Evolutionary conservation across 2,329 filamentous ascomycete species (phyloP).

Genomic region (Helotiales sp.): DNA sequence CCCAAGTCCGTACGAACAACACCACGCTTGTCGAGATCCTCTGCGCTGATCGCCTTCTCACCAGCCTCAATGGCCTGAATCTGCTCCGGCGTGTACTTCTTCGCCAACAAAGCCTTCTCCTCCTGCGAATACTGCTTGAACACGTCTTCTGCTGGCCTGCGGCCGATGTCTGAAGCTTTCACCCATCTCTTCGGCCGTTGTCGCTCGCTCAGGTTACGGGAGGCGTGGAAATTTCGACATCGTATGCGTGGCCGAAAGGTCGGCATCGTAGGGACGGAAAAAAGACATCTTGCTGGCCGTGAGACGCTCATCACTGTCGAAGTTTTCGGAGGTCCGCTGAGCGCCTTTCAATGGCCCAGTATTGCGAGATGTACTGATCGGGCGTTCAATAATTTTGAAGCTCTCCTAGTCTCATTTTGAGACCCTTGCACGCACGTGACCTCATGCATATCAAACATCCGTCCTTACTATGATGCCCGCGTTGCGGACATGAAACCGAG

Average conservation of each 20-base stretch:
- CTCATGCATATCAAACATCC: background rate
- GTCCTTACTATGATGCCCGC: no score
- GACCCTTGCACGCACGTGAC: background rate
- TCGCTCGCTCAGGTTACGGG: conserved; percentile 46
- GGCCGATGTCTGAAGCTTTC: conserved; percentile 46
- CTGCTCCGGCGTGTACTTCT: conserved; percentile 80
- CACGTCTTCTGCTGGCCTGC: conserved; percentile 46
- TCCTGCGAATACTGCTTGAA: conserved; percentile 55
- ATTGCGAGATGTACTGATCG: conserved; percentile 21
- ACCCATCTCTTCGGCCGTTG: conserved; percentile 43
- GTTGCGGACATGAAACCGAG: no score
- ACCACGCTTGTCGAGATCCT: conserved; percentile 77
- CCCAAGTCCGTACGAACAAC: conserved; percentile 74
- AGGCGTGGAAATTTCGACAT: conserved; percentile 55
- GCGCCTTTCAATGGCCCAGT: conserved; percentile 36
- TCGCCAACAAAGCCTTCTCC: conserved; percentile 65
- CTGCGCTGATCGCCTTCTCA: conserved; percentile 74
- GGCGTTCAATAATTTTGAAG: conserved; percentile 25
- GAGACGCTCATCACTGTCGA: conserved; percentile 52
- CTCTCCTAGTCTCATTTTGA: conserved; percentile 7
- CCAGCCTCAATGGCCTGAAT: conserved; percentile 80
- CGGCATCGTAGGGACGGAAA: conserved; percentile 53
- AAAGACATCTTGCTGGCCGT: conserved; percentile 54
- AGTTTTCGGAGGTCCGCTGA: conserved; percentile 25
- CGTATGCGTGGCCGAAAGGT: conserved; percentile 47